These are phyloP conservation scores for Plasmodium knowlesi DNA, from an alignment of 169 alveolate species.

Conservation along the genomic window DNA sequence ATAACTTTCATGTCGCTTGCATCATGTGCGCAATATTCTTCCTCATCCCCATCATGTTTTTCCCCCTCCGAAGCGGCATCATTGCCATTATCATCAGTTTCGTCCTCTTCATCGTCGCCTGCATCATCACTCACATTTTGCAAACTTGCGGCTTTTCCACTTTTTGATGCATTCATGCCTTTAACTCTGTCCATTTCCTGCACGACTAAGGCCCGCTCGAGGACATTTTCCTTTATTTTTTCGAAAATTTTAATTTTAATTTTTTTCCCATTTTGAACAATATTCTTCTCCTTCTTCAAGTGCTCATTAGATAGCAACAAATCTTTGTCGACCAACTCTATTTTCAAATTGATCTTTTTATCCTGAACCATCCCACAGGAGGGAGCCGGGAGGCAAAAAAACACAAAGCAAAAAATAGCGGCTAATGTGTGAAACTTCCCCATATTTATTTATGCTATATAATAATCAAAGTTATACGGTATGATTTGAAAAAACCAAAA, in stretches of 20 bases:
- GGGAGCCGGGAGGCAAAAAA: slow-evolving; percentile 15
- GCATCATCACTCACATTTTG: slow-evolving; percentile 1
- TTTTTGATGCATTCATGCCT: neutral
- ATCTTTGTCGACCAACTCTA: slow-evolving; percentile 68
- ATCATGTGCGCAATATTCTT: neutral
- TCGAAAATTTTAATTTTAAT: slow-evolving; percentile 53
- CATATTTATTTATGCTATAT: slow-evolving; percentile 16
- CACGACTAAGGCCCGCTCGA: slow-evolving; percentile 62
- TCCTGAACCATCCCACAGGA: slow-evolving; percentile 15
- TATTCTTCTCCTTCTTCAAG: slow-evolving; percentile 59
- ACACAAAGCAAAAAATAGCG: slow-evolving; percentile 44
- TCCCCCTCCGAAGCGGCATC: neutral
- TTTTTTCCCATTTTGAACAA: slow-evolving; percentile 43
- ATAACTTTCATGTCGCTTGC: slow-evolving; percentile 42
- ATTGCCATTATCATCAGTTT: neutral
- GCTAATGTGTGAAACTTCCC: slow-evolving; percentile 20
- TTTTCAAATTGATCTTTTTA: slow-evolving; percentile 55
- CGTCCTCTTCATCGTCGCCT: slow-evolving; percentile 17
- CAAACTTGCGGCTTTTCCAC: neutral
- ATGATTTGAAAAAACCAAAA: slow-evolving; percentile 12
- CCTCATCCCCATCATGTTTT: neutral
- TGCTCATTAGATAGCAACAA: slow-evolving; percentile 42
- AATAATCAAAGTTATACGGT: neutral
- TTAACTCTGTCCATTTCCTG: slow-evolving; percentile 33
- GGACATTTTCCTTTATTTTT: slow-evolving; percentile 58